phyloP scores from a whole-genome alignment of 495 filamentous ascomycete genomes.

The Terfezia boudieri region DNA sequence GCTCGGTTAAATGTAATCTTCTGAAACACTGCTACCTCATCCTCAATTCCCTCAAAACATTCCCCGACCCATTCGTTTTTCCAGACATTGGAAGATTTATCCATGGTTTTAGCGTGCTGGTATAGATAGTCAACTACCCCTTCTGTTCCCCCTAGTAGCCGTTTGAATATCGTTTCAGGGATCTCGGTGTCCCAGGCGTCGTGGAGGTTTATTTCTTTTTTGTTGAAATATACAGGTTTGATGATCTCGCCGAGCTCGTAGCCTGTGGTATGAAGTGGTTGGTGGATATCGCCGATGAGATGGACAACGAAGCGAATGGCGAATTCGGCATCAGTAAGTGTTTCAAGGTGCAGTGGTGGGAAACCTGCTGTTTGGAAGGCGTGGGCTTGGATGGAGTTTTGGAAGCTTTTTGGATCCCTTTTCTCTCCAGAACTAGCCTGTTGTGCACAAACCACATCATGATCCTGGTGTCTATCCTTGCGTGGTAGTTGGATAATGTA shows the following conservation, averaged over 20 bases:
- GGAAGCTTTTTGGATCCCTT: too few relatives aligned
- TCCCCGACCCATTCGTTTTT: not conserved
- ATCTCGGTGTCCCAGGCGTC: slow-evolving; percentile 42
- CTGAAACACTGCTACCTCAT: not conserved
- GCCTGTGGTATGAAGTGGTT: slow-evolving; percentile 40
- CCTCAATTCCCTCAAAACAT: not conserved
- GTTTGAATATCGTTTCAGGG: slow-evolving; percentile 27
- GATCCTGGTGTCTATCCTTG: too few relatives aligned
- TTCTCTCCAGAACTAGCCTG: too few relatives aligned
- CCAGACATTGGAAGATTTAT: not conserved
- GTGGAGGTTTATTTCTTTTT: slow-evolving; percentile 32
- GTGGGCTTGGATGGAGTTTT: too few relatives aligned
- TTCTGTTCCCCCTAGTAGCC: too few relatives aligned
- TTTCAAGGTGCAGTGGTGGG: too few relatives aligned
- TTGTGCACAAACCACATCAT: too few relatives aligned
- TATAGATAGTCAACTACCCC: too few relatives aligned
- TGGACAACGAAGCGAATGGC: slow-evolving; percentile 42
- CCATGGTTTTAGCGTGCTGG: too few relatives aligned
- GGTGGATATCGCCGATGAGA: slow-evolving; percentile 43
- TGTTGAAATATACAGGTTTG: slow-evolving; percentile 29
- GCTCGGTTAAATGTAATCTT: slow-evolving; percentile 19
- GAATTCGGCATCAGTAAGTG: slow-evolving; percentile 3
- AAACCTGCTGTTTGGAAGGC: too few relatives aligned
- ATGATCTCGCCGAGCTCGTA: slow-evolving; percentile 36
- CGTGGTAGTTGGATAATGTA: too few relatives aligned